Evolutionary conservation across 306 rosid species (phyloP).

Genomic region (Vicia faba): DNA sequence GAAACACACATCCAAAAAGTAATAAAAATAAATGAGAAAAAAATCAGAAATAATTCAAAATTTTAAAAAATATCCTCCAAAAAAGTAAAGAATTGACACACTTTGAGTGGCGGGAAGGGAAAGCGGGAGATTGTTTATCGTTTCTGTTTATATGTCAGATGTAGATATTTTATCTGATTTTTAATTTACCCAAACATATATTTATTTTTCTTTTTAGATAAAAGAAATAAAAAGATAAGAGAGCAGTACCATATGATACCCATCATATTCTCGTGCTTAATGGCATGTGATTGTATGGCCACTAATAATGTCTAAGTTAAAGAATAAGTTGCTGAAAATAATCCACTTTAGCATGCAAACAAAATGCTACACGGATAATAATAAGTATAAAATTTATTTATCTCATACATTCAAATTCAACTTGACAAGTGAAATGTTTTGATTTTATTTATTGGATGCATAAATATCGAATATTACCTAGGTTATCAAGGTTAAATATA

Average conservation of each 20-base stretch:
- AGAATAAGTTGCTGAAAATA: neutral
- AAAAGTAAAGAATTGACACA: too few relatives aligned
- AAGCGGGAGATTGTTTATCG: too few relatives aligned
- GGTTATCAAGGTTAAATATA: neutral
- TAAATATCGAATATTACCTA: neutral
- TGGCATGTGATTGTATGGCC: slow-evolving; percentile 21
- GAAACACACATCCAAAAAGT: too few relatives aligned
- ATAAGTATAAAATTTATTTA: neutral
- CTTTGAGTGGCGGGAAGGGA: too few relatives aligned
- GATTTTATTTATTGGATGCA: neutral
- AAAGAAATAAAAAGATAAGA: slow-evolving; percentile 3
- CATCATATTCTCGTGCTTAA: slow-evolving; percentile 8
- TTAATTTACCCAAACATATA: too few relatives aligned
- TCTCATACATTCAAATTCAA: neutral
- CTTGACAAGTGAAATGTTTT: neutral
- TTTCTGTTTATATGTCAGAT: too few relatives aligned
- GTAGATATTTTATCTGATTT: too few relatives aligned
- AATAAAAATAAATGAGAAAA: too few relatives aligned
- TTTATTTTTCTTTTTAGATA: too few relatives aligned
- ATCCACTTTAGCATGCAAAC: slow-evolving; percentile 17
- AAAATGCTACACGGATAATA: neutral
- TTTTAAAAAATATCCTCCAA: too few relatives aligned
- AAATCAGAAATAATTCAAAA: too few relatives aligned
- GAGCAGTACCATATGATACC: slow-evolving; percentile 1
- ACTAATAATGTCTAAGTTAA: slow-evolving; percentile 9